phyloP scores from a whole-genome alignment of 768 basidiomycete species.

The Podaxis pistillaris region DNA sequence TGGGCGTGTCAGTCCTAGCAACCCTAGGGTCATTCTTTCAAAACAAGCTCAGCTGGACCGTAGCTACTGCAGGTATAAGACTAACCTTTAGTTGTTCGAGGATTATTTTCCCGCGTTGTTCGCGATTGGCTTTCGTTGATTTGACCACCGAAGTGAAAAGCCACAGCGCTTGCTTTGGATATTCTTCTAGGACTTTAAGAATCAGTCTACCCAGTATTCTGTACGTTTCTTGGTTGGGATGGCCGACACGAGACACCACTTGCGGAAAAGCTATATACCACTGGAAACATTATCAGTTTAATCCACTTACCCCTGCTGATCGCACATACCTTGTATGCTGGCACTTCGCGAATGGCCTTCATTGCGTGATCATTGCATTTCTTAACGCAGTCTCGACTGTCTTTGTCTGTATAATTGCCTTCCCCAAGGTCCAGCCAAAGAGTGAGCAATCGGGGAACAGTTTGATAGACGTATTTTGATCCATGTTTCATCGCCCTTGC shows the following conservation, averaged over 20 bases:
- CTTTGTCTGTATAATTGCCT: conserved; percentile 29
- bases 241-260: conserved; percentile 91
- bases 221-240: conserved; percentile 62
- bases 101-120: conserved; percentile 56
- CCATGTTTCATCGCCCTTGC: conserved; percentile 72
- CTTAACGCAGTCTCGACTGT: conserved; percentile 30
- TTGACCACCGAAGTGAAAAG: conserved; percentile 86
- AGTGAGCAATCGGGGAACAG: conserved; percentile 89
- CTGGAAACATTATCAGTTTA: conserved; percentile 35
- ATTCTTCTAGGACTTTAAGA: conserved; percentile 66
- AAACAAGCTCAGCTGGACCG: neutral
- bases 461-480: conserved; percentile 95
- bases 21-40: conserved; percentile 7
- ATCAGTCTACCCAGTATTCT: conserved; percentile 65
- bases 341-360: conserved; percentile 55
- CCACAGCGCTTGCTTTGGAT: conserved; percentile 93
- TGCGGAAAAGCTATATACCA: conserved; percentile 98
- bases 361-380: conserved; percentile 59
- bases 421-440: conserved; percentile 95
- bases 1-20: conserved; percentile 34
- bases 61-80: neutral
- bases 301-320: neutral
- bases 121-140: conserved; percentile 68
- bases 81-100: conserved; percentile 58
- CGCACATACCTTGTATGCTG: conserved; percentile 71